phyloP scores from a whole-genome alignment of 768 basidiomycete genomes.

The Cantharellus anzutake region DNA sequence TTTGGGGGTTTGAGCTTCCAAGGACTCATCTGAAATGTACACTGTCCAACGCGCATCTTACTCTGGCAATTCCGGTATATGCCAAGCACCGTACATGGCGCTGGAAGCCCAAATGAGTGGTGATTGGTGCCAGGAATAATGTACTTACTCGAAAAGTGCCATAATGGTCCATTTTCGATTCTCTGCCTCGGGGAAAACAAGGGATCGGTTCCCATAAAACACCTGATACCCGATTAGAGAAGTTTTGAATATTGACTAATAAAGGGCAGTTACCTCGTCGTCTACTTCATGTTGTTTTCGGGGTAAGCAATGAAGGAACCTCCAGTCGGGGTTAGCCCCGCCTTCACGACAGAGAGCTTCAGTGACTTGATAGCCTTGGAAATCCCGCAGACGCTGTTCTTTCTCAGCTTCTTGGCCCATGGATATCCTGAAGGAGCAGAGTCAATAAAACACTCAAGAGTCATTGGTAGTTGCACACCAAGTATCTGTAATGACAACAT shows the following conservation, averaged over 20 bases:
- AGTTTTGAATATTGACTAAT: constrained; percentile 1
- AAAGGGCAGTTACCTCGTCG: constrained; percentile 44
- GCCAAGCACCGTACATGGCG: constrained; percentile 8
- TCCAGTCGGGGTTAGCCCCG: constrained; percentile 73
- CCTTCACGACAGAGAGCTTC: constrained; percentile 65
- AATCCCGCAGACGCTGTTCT: constrained; percentile 64
- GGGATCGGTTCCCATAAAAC: constrained; percentile 80
- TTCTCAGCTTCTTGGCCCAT: constrained; percentile 98
- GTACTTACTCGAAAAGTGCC: constrained; percentile 69
- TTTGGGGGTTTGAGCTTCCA: neutral
- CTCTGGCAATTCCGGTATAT: neutral
- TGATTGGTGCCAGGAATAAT: neutral
- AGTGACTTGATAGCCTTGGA: constrained; percentile 86
- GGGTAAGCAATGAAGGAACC: constrained; percentile 92
- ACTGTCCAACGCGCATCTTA: neutral
- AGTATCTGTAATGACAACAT: constrained; percentile 94
- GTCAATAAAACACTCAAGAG: neutral
- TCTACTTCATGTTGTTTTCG: constrained; percentile 87
- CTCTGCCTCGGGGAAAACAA: constrained; percentile 88
- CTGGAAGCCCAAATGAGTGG: neutral
- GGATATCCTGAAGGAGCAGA: constrained; percentile 50
- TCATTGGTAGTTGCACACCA: constrained; percentile 32
- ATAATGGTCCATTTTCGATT: constrained; percentile 97
- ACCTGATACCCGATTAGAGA: constrained; percentile 29
- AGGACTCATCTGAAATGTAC: neutral